A percentile compares a stretch with the other conserved stretches of the same genome.
These are phyloP conservation scores for Vigna trinervia DNA, from an alignment of 306 rosid species.

Conservation along the genomic window DNA sequence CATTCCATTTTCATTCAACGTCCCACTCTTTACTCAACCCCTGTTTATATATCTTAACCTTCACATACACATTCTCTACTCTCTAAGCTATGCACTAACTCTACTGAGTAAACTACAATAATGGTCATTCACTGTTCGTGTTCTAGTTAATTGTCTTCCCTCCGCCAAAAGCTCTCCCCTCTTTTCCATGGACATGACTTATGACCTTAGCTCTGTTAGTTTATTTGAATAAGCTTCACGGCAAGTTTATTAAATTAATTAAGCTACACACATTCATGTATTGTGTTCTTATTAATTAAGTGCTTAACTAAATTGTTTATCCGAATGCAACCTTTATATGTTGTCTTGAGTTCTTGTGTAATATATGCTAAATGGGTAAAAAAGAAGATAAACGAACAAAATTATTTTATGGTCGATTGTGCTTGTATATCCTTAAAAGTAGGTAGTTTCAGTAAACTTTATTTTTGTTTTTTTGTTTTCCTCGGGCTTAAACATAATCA, in stretches of 20 bases:
- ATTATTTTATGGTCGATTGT: not conserved
- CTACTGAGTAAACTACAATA: too few species aligned
- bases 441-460: not conserved
- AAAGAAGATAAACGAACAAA: not conserved
- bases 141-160: too few species aligned
- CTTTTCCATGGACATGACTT: not conserved
- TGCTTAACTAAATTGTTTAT: not conserved
- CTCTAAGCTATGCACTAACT: too few species aligned
- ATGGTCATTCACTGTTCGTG: too few species aligned
- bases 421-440: slow-evolving; percentile 16
- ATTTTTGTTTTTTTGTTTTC: not conserved
- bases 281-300: not conserved
- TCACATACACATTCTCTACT: too few species aligned
- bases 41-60: too few species aligned
- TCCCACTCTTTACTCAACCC: too few species aligned
- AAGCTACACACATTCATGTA: not conserved
- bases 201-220: not conserved
- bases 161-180: too few species aligned
- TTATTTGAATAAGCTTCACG: not conserved
- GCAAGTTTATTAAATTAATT: not conserved
- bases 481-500: not conserved
- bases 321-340: not conserved
- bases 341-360: slow-evolving; percentile 18
- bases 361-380: slow-evolving; percentile 21
- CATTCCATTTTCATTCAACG: too few species aligned